These are phyloP conservation scores for Spathaspora arborariae DNA, from an alignment of 805 yeast genomes.

Conservation along the genomic window DNA sequence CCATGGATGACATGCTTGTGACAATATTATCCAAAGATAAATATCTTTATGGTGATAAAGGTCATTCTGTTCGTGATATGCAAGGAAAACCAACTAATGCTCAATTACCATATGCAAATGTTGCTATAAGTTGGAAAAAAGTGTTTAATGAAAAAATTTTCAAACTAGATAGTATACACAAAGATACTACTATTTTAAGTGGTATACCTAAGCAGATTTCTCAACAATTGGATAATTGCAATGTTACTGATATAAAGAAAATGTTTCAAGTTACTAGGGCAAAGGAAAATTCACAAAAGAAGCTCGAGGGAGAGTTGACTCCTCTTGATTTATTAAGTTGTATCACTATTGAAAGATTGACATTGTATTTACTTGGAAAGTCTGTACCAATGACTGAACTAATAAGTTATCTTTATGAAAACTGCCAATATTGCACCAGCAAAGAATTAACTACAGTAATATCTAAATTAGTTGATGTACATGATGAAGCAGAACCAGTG, in stretches of 20 bases:
- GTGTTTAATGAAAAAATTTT: constrained; percentile 19
- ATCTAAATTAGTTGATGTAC: not conserved
- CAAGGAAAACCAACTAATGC: constrained; percentile 8
- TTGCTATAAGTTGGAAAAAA: constrained; percentile 28
- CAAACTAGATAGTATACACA: constrained; percentile 14
- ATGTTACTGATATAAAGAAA: not conserved
- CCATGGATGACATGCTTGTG: constrained; percentile 25
- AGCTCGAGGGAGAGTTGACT: constrained; percentile 10
- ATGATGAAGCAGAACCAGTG: not conserved
- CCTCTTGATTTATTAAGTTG: constrained; percentile 7
- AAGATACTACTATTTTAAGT: not conserved
- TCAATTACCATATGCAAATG: constrained; percentile 24
- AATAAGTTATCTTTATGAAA: not conserved
- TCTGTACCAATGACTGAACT: not conserved
- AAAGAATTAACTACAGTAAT: constrained; percentile 1
- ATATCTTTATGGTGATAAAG: constrained; percentile 24
- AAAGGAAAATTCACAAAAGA: constrained; percentile 14
- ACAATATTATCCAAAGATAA: constrained; percentile 26
- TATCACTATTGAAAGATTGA: constrained; percentile 10
- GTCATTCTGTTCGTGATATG: constrained; percentile 19
- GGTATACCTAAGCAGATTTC: not conserved
- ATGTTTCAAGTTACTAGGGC: constrained; percentile 11
- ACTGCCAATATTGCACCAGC: constrained; percentile 1
- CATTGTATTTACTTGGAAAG: constrained; percentile 7
- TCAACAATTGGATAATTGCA: not conserved